Evolutionary conservation across 2,329 filamentous ascomycete species (phyloP).

Genomic region (Nigrospora osmanthi): DNA sequence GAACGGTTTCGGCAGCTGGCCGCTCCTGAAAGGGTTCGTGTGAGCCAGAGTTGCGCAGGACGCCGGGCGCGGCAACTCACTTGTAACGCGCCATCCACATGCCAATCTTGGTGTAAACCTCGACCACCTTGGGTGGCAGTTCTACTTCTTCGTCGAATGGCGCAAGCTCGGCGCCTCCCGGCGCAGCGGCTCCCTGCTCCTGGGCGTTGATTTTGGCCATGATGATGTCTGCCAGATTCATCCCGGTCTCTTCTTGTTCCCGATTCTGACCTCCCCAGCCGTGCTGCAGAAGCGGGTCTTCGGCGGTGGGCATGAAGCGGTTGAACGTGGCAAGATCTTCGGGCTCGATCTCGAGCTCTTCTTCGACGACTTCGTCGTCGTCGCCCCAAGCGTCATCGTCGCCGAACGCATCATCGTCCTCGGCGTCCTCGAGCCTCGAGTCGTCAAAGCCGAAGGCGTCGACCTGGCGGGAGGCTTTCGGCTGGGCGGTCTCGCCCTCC

Average conservation of each 20-base stretch:
- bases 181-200: constrained; percentile 51
- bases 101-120: constrained; percentile 76
- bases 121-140: constrained; percentile 82
- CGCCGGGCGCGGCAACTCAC: constrained; percentile 56
- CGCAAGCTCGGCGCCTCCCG: constrained; percentile 41
- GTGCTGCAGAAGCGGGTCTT: constrained; percentile 65
- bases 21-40: background rate
- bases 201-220: constrained; percentile 89
- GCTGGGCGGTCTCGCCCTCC: constrained; percentile 56
- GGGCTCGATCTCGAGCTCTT: constrained; percentile 77
- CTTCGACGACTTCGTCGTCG: constrained; percentile 66
- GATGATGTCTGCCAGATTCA: constrained; percentile 86
- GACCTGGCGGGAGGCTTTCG: constrained; percentile 30
- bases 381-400: constrained; percentile 54
- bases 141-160: constrained; percentile 73
- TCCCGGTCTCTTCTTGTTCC: constrained; percentile 32
- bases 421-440: constrained; percentile 53
- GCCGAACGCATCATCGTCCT: constrained; percentile 37
- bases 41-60: too few relatives aligned
- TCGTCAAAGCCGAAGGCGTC: constrained; percentile 80
- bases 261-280: constrained; percentile 41
- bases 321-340: constrained; percentile 86
- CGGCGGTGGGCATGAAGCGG: constrained; percentile 71
- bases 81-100: constrained; percentile 56
- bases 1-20: constrained; percentile 79